A percentile compares a stretch with the other conserved stretches of the same genome.
Conservation (phyloP, 352 stramenopile species). For the Globisporangium alternatum region DNA sequence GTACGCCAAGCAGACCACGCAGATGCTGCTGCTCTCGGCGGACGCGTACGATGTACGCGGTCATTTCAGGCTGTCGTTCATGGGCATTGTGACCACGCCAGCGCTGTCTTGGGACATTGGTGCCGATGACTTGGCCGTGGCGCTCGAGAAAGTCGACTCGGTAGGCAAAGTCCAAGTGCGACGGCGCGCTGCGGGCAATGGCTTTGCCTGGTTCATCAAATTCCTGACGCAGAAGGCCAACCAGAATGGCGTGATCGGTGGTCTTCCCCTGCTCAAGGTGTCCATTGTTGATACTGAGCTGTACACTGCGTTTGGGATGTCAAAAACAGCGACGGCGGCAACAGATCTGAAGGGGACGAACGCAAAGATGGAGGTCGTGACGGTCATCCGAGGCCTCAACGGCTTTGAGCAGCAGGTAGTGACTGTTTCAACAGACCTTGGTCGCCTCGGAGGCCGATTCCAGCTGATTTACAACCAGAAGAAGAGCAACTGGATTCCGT, state of each 20-base stretch:
- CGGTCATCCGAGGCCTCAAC: slow-evolving; percentile 85
- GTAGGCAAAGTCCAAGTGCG: slow-evolving; percentile 81
- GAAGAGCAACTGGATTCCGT: slow-evolving; percentile 67
- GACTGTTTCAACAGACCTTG: slow-evolving; percentile 57
- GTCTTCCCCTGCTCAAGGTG: slow-evolving; percentile 57
- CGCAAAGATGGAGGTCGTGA: slow-evolving; percentile 67
- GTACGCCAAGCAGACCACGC: slow-evolving; percentile 84
- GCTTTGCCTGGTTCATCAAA: slow-evolving; percentile 80
- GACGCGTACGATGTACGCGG: slow-evolving; percentile 82
- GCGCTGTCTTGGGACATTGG: slow-evolving; percentile 72
- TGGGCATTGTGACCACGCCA: slow-evolving; percentile 51
- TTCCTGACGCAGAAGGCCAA: slow-evolving; percentile 66
- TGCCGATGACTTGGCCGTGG: slow-evolving; percentile 70
- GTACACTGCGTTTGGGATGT: slow-evolving; percentile 46
- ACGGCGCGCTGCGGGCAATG: slow-evolving; percentile 65
- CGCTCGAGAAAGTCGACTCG: slow-evolving; percentile 79
- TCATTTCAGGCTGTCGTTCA: slow-evolving; percentile 83
- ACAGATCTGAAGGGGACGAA: slow-evolving; percentile 69
- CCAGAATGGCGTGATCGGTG: slow-evolving; percentile 42
- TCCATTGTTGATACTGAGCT: slow-evolving; percentile 67
- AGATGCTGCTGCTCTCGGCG: slow-evolving; percentile 85
- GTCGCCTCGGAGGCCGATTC: slow-evolving; percentile 83
- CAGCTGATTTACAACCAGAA: slow-evolving; percentile 83
- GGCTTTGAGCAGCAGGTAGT: slow-evolving; percentile 92
- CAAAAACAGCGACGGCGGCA: slow-evolving; percentile 29